Base-by-base conservation (phyloP, 192 early-diverging fungal genomes). In the Entomortierella parvispora region DNA sequence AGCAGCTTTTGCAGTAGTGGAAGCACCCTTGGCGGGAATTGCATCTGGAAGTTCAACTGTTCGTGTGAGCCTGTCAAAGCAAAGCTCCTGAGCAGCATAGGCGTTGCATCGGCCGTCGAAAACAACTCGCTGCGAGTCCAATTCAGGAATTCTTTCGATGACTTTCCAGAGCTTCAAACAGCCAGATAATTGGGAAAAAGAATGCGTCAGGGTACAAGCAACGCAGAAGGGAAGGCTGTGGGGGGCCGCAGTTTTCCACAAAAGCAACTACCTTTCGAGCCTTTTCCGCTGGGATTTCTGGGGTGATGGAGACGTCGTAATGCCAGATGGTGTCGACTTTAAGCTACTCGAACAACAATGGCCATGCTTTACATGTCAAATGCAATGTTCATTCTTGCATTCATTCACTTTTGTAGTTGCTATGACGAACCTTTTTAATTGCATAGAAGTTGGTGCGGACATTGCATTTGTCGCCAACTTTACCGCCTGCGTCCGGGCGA, bases 391-490 rank as follows among this genome's bases (percentile, higher is more conserved):
- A 18, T 33, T 6, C 8, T 49, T 22, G 12, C 17, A 15, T 18
- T 51, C 18, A n/a, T 17, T 47, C 9, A 46, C 5, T 22, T 48
- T 37, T 26, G 20, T n/a, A n/a, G 32, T 49, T 33, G 18, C 20
- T 1, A 31, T 10, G 9, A 43, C 51, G 11, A 62, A 77, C 74
- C 48, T 68, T 67, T 26, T 61, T 80, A 34, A 97, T 70, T 55
- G 91, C 89, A 78, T 94, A 93, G 66, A 93, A 93, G 87, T 98
- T 98, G 17, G 83, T 80, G 7, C 77, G 34, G 7, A 93, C 84
- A 3, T 65, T 58, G 12, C 77, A 64, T 11, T 33, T 55, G 15
- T 62, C 66, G 26, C 90, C 90, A 3, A 14, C 48, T 5, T 37
- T 79, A 54, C 90, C 89, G 23, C 65, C 29, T 12, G 31, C 48